Evolutionary conservation across 495 filamentous ascomycete species (phyloP).

Genomic region (Tuber borchii): DNA sequence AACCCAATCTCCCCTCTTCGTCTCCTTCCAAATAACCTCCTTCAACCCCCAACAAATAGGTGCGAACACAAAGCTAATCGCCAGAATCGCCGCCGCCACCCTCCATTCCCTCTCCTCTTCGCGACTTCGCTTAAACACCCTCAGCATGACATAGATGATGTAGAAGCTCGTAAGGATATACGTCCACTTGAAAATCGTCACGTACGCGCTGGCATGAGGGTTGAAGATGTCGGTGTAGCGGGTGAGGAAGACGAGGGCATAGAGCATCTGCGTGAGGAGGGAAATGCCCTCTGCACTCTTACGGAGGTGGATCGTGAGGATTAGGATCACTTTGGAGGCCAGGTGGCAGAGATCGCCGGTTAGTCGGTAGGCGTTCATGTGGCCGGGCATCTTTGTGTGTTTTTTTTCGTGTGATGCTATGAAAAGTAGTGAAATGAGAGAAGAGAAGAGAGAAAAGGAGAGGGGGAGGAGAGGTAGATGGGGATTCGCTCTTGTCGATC

Average conservation of each 20-base stretch:
- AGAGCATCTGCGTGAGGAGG: conserved; percentile 87
- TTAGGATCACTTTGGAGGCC: conserved; percentile 76
- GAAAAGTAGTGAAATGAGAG: background rate
- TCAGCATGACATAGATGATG: conserved; percentile 79
- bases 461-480: background rate
- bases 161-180: conserved; percentile 82
- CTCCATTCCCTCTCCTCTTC: conserved; percentile 91
- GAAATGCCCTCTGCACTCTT: conserved; percentile 89
- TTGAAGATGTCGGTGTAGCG: conserved; percentile 80
- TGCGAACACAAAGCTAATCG: conserved; percentile 57
- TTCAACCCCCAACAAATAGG: conserved; percentile 51
- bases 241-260: conserved; percentile 74
- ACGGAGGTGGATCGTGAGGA: conserved; percentile 85
- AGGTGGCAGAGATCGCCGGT: conserved; percentile 77
- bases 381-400: background rate
- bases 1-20: background rate
- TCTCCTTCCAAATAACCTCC: conserved; percentile 26
- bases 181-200: conserved; percentile 74
- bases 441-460: background rate
- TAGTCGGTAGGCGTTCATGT: conserved; percentile 65
- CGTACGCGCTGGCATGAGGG: conserved; percentile 49
- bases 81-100: conserved; percentile 58
- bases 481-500: background rate
- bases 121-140: conserved; percentile 75
- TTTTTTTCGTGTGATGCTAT: background rate